A percentile compares a stretch with the other conserved stretches of the same genome.
Conservation (phyloP, 441 rosid species). For the Gossypium schwendimanii region DNA sequence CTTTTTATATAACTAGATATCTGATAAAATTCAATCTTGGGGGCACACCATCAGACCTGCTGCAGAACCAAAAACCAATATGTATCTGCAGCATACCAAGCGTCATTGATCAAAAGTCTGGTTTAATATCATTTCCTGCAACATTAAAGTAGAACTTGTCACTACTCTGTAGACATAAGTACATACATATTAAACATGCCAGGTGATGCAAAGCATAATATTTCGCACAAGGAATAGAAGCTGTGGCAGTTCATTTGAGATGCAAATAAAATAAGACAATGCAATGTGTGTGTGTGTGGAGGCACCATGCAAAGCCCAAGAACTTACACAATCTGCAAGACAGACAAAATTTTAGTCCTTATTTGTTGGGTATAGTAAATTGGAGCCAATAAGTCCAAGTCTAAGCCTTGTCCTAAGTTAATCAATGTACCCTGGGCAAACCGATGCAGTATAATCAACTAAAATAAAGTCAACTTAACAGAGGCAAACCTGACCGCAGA, state of each 20-base stretch:
- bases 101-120: slow-evolving; percentile 25
- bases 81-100: slow-evolving; percentile 13
- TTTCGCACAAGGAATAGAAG: not conserved
- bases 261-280: not conserved
- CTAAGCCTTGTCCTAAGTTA: not conserved
- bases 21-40: slow-evolving; percentile 8
- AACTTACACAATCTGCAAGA: not conserved
- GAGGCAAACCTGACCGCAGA: slow-evolving; percentile 66
- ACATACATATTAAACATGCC: not conserved
- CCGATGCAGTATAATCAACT: not conserved
- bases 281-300: not conserved
- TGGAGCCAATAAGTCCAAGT: not conserved
- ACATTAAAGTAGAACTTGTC: slow-evolving; percentile 7
- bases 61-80: slow-evolving; percentile 11
- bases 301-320: not conserved
- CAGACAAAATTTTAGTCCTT: not conserved
- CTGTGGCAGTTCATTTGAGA: not conserved
- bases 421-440: not conserved
- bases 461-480: not conserved
- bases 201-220: not conserved
- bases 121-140: slow-evolving; percentile 44
- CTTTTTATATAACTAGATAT: slow-evolving; percentile 23
- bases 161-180: not conserved
- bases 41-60: slow-evolving; percentile 17
- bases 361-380: not conserved